Conservation (phyloP, 192 early-diverging fungal genomes). For the Dissophora globulifera region DNA sequence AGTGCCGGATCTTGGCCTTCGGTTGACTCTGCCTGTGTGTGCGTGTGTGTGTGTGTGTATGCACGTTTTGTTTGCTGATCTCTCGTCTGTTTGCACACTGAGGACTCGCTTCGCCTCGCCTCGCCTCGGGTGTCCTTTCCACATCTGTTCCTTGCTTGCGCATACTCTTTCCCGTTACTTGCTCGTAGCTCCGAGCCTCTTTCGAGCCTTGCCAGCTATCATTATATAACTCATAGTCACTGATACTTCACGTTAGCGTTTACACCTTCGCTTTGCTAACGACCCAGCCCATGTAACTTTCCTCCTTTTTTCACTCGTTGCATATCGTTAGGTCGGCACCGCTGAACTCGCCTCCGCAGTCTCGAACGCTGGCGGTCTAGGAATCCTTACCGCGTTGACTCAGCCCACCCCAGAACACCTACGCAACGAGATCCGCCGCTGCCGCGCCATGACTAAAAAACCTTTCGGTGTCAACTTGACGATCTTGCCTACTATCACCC, state of each 20-base stretch:
- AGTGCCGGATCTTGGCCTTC: too few species aligned
- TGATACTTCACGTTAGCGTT: neutral
- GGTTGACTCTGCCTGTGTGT: too few species aligned
- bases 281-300: neutral
- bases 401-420: constrained; percentile 83
- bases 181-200: neutral
- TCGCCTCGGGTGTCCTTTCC: neutral
- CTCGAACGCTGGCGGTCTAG: constrained; percentile 82
- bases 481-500: constrained; percentile 80
- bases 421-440: constrained; percentile 76
- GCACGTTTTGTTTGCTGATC: neutral
- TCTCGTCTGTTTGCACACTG: neutral
- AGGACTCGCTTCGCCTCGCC: neutral
- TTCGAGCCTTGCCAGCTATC: neutral
- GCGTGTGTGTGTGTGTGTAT: neutral
- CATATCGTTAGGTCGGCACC: constrained; percentile 38
- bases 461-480: constrained; percentile 89
- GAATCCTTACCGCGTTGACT: constrained; percentile 78
- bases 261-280: neutral
- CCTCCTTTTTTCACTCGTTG: neutral
- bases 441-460: constrained; percentile 78
- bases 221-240: neutral
- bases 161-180: neutral
- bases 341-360: constrained; percentile 73
- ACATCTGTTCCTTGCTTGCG: too few species aligned